Evolutionary conservation across 1,284 basidiomycete genomes (phyloP).

Genomic region (Naganishia sp.): DNA sequence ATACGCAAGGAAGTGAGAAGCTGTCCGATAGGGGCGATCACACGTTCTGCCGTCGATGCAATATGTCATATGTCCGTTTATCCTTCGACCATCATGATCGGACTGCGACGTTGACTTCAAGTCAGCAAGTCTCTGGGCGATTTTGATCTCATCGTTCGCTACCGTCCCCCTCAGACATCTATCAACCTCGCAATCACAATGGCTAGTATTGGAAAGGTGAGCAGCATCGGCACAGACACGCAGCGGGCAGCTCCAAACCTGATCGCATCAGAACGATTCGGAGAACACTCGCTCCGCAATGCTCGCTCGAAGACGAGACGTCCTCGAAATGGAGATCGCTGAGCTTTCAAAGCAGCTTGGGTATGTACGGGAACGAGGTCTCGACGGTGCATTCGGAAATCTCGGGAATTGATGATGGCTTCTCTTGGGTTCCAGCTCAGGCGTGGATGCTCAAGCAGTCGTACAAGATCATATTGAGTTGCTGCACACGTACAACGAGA

Average conservation of each 20-base stretch:
- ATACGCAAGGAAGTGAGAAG: background rate
- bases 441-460: conserved; percentile 42
- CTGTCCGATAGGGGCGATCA: conserved; percentile 8
- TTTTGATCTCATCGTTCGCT: too few relatives aligned
- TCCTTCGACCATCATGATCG: too few relatives aligned
- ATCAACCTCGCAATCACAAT: background rate
- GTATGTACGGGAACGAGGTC: background rate
- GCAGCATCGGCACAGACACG: too few relatives aligned
- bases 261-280: background rate
- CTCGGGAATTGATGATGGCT: background rate
- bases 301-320: conserved; percentile 2
- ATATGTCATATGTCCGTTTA: too few relatives aligned
- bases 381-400: too few relatives aligned
- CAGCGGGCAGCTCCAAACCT: background rate
- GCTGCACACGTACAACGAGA: conserved; percentile 53
- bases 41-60: background rate
- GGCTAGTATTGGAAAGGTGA: background rate
- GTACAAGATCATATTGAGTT: conserved; percentile 47
- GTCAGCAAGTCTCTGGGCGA: too few relatives aligned
- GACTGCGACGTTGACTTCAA: too few relatives aligned
- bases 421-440: conserved; percentile 31
- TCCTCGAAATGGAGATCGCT: conserved; percentile 7
- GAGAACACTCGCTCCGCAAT: background rate
- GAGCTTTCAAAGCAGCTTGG: conserved; percentile 12
- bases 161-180: too few relatives aligned